Conservation (phyloP, 2,329 filamentous ascomycete genomes). For the Aspergillus versicolor region DNA sequence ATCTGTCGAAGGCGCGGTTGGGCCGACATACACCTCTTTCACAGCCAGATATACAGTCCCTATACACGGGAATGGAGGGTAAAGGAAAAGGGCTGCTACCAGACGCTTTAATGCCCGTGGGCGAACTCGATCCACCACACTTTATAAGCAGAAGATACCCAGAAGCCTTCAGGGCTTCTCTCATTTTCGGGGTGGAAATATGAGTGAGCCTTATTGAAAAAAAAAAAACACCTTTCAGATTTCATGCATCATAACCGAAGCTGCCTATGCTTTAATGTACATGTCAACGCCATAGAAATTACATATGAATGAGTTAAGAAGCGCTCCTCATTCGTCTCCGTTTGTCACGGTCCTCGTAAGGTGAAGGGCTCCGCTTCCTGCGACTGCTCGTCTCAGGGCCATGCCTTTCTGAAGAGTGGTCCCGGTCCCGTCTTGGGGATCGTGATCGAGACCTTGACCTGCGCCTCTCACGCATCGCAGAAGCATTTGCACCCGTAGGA, state of each 20-base stretch:
- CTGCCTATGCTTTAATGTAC: slow-evolving; percentile 19
- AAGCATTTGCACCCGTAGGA: slow-evolving; percentile 49
- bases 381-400: slow-evolving; percentile 37
- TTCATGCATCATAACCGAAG: slow-evolving; percentile 18
- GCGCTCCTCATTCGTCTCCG: slow-evolving; percentile 36
- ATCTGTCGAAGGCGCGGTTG: neutral
- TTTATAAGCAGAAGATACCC: slow-evolving; percentile 6
- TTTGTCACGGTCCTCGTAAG: slow-evolving; percentile 44
- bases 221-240: slow-evolving; percentile 6
- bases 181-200: neutral
- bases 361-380: slow-evolving; percentile 44
- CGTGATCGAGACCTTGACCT: slow-evolving; percentile 47
- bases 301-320: slow-evolving; percentile 20
- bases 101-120: neutral
- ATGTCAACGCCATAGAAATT: slow-evolving; percentile 21
- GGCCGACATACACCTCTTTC: neutral
- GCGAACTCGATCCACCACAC: neutral
- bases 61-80: neutral
- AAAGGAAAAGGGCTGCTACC: neutral
- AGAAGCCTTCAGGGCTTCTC: neutral
- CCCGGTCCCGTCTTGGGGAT: slow-evolving; percentile 49
- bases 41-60: neutral
- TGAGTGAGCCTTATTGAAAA: neutral
- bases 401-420: slow-evolving; percentile 50
- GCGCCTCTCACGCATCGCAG: slow-evolving; percentile 38